Evolutionary conservation across 2,329 filamentous ascomycete genomes (phyloP).

Genomic region (Emericellopsis cladophorae): DNA sequence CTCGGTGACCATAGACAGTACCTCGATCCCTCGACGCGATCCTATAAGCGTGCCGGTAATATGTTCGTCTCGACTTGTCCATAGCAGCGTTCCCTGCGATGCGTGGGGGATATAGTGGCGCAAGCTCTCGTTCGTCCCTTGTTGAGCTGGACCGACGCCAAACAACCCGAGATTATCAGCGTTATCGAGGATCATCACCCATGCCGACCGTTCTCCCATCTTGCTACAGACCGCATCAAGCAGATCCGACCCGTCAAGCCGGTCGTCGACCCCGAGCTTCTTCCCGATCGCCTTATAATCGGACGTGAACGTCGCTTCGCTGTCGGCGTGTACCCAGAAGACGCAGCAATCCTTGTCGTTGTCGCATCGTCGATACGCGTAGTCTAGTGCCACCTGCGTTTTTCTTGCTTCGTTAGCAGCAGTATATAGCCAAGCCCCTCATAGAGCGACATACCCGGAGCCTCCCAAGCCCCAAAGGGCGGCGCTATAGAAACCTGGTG

Average conservation of each 20-base stretch:
- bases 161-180: constrained; percentile 17
- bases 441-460: constrained; percentile 9
- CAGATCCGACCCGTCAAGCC: constrained; percentile 10
- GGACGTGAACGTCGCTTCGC: constrained; percentile 12
- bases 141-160: constrained; percentile 3
- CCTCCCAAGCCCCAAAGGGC: constrained; percentile 14
- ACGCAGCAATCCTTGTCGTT: constrained; percentile 11
- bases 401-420: constrained; percentile 12
- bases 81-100: constrained; percentile 13
- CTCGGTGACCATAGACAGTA: constrained; percentile 1
- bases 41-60: constrained; percentile 13
- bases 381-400: constrained; percentile 20
- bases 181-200: constrained; percentile 20
- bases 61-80: constrained; percentile 17
- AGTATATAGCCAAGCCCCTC: too few species aligned
- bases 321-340: constrained; percentile 21
- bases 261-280: constrained; percentile 9
- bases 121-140: constrained; percentile 2
- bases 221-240: constrained; percentile 4
- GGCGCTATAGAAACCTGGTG: constrained; percentile 6
- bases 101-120: constrained; percentile 11
- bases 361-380: constrained; percentile 12
- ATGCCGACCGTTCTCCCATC: constrained; percentile 8
- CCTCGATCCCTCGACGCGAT: constrained; percentile 7
- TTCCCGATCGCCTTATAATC: constrained; percentile 15